Base-by-base conservation (phyloP, 2,329 filamentous ascomycete genomes). In the Lojkania enalia region DNA sequence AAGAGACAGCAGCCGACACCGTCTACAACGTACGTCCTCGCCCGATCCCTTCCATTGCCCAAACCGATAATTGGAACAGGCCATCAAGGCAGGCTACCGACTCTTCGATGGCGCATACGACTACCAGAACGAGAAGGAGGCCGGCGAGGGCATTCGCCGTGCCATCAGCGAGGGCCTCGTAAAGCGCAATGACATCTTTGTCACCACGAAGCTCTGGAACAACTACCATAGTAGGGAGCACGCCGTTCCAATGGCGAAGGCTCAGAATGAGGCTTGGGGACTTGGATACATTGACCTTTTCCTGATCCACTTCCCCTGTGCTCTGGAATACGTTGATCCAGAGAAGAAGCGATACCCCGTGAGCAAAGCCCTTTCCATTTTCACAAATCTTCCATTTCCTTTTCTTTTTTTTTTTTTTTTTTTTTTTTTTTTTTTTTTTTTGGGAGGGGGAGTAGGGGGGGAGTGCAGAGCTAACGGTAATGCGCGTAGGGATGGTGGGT, bases 201-300 rank as follows among this genome's bases (percentile, higher is more conserved):
- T 95, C 66, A 88, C 90, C 52, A 89, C 86, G 69, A 95, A 95
- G 78, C 84, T 95, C 46, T 95, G 89, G 89, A 89, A 90, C 76
- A 84, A 84, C 59, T 94, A 89, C 80, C 88, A 94, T 77, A 85
- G 90, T 61, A 78, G 77, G 58, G 83, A 90, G 59, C 78, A 80
- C 60, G 88, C 92, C 51, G 83, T 86, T 72, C 84, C 84, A 46
- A 89, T 91, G 67, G 78, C 75, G 70, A 81, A 82, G 71, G 83
- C 82, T 66, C 89, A 94, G 74, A 83, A 92, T 46, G 78, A 81
- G 49, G 48, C 90, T 76, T 92, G 87, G 86, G 84, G 85, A 45
- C 68, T 95, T 50, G 89, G 90, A 65, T 94, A 95, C 79, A 91
- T 95, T 72, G 89, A 95, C 71, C 81, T 95, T 54, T 95, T 85